Conservation (phyloP, 768 basidiomycete species). For the Lentinula edodes region DNA sequence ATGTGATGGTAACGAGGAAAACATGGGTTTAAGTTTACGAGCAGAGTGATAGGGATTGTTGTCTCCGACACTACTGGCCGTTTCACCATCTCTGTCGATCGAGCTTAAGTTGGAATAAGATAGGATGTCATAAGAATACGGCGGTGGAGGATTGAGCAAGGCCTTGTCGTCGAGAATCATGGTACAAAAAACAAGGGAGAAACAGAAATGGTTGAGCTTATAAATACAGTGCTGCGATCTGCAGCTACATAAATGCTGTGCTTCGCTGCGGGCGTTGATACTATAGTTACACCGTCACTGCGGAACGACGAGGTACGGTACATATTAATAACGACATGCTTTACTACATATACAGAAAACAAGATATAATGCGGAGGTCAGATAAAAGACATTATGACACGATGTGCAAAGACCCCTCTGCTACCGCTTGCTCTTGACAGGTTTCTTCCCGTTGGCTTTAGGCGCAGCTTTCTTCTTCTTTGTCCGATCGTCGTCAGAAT, state of each 20-base stretch:
- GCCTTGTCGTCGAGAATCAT: slow-evolving; percentile 6
- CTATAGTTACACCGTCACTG: not conserved
- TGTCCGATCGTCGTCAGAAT: slow-evolving; percentile 18
- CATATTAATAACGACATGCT: no score
- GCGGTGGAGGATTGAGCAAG: slow-evolving; percentile 2
- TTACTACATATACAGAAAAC: no score
- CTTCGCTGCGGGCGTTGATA: not conserved
- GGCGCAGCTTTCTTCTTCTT: slow-evolving; percentile 22
- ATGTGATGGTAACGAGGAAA: slow-evolving; percentile 47
- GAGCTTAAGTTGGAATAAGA: not conserved
- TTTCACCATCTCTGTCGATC: not conserved
- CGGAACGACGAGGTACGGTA: not conserved
- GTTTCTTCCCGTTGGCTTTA: slow-evolving; percentile 17
- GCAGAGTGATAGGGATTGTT: slow-evolving; percentile 3
- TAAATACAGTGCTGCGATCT: not conserved
- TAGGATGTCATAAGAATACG: not conserved
- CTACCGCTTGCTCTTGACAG: not conserved
- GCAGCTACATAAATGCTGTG: not conserved
- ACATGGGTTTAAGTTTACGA: slow-evolving; percentile 4
- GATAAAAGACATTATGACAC: not conserved
- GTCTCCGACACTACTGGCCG: not conserved
- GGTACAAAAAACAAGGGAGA: not conserved
- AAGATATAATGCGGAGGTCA: not conserved
- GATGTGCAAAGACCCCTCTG: not conserved
- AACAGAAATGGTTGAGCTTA: not conserved